Percentiles rank a stretch among this genome's conserved stretches.
phyloP scores from a whole-genome alignment of 192 early-diverging fungal genomes.

The Mortierella antarctica region DNA sequence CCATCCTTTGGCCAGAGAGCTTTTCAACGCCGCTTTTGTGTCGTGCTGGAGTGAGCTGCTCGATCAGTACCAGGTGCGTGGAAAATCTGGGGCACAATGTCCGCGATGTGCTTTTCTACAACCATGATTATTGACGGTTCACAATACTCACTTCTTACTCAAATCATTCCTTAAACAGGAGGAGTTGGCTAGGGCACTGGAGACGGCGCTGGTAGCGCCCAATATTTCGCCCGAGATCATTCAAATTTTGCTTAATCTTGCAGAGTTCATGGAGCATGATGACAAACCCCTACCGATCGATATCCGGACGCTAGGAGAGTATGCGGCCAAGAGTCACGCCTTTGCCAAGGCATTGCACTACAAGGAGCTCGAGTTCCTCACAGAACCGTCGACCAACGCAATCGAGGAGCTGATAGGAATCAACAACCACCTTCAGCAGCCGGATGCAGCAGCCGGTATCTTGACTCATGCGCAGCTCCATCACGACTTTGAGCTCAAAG shows the following conservation, averaged over 20 bases:
- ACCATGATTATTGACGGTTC: neutral
- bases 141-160: neutral
- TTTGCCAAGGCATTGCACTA: constrained; percentile 99
- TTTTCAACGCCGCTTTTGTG: constrained; percentile 98
- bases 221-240: constrained; percentile 94
- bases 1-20: constrained; percentile 80
- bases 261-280: constrained; percentile 99
- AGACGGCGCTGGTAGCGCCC: constrained; percentile 81
- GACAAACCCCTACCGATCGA: constrained; percentile 95
- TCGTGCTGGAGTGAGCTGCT: constrained; percentile 95
- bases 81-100: neutral
- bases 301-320: constrained; percentile 86
- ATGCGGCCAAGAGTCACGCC: constrained; percentile 93
- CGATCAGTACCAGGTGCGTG: constrained; percentile 79
- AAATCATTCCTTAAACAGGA: constrained; percentile 56
- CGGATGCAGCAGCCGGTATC: constrained; percentile 96
- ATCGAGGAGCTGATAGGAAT: constrained; percentile 94
- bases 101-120: neutral
- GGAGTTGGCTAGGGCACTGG: constrained; percentile 83
- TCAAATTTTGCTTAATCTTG: constrained; percentile 91
- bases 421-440: constrained; percentile 94
- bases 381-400: constrained; percentile 83
- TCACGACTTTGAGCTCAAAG: constrained; percentile 85
- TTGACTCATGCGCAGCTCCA: constrained; percentile 88
- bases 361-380: constrained; percentile 93